Conservation (phyloP, 805 yeast genomes). For the Torulaspora franciscae region DNA sequence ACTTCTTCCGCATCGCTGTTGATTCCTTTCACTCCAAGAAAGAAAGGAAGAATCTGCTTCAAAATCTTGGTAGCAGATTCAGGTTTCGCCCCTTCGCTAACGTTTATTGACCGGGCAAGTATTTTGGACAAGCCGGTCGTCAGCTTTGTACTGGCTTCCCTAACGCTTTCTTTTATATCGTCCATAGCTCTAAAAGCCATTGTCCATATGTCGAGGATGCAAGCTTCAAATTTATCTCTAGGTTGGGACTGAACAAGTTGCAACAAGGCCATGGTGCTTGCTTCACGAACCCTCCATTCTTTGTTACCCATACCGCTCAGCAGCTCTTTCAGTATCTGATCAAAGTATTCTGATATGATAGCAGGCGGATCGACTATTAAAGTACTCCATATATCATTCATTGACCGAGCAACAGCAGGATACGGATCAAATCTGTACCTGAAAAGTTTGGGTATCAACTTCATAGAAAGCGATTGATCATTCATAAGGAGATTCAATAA, state of each 20-base stretch:
- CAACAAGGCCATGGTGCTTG: slow-evolving; percentile 65
- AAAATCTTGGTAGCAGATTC: slow-evolving; percentile 45
- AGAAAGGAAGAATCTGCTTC: slow-evolving; percentile 63
- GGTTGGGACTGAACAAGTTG: slow-evolving; percentile 65
- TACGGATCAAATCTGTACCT: slow-evolving; percentile 85
- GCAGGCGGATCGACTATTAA: slow-evolving; percentile 53
- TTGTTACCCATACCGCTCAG: slow-evolving; percentile 64
- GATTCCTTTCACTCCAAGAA: slow-evolving; percentile 73
- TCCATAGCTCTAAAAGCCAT: slow-evolving; percentile 87
- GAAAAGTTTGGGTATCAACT: slow-evolving; percentile 74
- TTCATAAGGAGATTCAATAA: slow-evolving; percentile 55
- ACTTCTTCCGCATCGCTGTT: slow-evolving; percentile 85
- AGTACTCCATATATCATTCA: slow-evolving; percentile 84
- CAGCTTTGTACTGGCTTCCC: slow-evolving; percentile 69
- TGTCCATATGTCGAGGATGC: slow-evolving; percentile 70
- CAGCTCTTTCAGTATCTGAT: slow-evolving; percentile 58
- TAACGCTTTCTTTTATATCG: slow-evolving; percentile 89
- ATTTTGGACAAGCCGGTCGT: slow-evolving; percentile 62
- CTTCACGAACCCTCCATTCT: slow-evolving; percentile 94
- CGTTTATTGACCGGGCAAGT: slow-evolving; percentile 53
- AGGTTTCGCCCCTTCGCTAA: slow-evolving; percentile 38
- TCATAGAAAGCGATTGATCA: slow-evolving; percentile 50
- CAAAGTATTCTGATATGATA: slow-evolving; percentile 51
- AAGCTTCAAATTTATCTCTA: slow-evolving; percentile 43
- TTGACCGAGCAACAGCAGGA: slow-evolving; percentile 65